Percentiles rank a stretch among this genome's conserved stretches.
phyloP scores from a whole-genome alignment of 805 yeast genomes.

The Candida awuae region DNA sequence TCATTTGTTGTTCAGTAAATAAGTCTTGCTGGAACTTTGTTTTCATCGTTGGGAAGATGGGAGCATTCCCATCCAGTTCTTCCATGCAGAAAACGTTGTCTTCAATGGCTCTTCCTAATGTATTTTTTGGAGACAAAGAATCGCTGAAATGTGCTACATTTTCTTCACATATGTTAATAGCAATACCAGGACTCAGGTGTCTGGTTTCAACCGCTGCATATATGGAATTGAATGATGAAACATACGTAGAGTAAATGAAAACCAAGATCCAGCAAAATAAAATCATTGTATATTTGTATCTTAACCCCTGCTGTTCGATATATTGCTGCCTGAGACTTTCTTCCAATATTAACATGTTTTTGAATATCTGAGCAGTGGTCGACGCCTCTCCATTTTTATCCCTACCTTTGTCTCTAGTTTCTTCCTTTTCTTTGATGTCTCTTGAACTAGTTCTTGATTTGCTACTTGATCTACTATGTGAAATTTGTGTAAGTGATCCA shows the following conservation, averaged over 20 bases:
- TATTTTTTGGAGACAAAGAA: no score
- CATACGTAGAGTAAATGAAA: constrained; percentile 30
- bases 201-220: neutral
- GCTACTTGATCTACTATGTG: constrained; percentile 6
- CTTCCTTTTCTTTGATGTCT: constrained; percentile 9
- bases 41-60: neutral
- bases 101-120: no score
- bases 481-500: neutral
- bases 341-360: constrained; percentile 77
- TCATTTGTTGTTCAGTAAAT: neutral
- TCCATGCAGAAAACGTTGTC: no score
- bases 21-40: neutral
- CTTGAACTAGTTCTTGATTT: constrained; percentile 10
- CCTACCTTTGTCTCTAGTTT: constrained; percentile 1
- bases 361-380: constrained; percentile 58
- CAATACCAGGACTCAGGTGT: neutral
- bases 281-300: constrained; percentile 56
- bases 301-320: constrained; percentile 55
- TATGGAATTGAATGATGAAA: constrained; percentile 20
- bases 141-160: neutral
- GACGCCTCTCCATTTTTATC: constrained; percentile 18
- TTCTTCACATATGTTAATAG: no score
- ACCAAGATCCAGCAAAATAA: constrained; percentile 18
- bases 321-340: constrained; percentile 80
- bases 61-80: neutral